Conservation (phyloP, 2,329 filamentous ascomycete species). For the Mariannaea elegans region DNA sequence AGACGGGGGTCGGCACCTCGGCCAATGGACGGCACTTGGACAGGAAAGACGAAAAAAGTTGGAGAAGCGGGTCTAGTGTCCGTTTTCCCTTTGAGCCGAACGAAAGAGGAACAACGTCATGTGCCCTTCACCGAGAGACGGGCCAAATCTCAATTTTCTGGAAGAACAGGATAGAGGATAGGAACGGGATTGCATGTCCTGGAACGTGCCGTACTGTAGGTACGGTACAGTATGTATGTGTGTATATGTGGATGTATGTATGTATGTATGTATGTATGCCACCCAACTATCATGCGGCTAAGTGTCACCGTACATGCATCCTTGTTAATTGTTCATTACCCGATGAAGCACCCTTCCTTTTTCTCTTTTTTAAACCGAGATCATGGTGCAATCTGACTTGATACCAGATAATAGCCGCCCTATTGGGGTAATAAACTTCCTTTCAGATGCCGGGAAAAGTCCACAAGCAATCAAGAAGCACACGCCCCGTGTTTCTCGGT, state of each 20-base stretch:
- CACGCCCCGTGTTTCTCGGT: conserved; percentile 25
- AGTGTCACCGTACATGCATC: too few relatives aligned
- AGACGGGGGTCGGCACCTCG: too few relatives aligned
- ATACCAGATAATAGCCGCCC: too few relatives aligned
- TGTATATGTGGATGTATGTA: too few relatives aligned
- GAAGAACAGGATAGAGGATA: not conserved
- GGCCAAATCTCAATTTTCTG: not conserved
- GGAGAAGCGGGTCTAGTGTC: not conserved
- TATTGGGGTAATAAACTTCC: too few relatives aligned
- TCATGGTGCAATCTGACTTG: too few relatives aligned
- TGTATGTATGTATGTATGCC: not conserved
- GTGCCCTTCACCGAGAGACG: conserved; percentile 3
- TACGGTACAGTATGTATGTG: too few relatives aligned
- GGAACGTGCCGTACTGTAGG: too few relatives aligned
- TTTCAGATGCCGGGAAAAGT: not conserved
- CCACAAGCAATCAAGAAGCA: not conserved
- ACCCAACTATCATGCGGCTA: too few relatives aligned
- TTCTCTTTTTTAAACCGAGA: too few relatives aligned
- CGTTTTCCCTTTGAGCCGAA: conserved; percentile 38
- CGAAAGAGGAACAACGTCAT: conserved; percentile 31
- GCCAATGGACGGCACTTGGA: conserved; percentile 52
- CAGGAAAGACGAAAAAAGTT: not conserved
- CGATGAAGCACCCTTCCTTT: too few relatives aligned
- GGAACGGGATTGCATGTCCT: not conserved
- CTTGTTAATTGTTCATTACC: too few relatives aligned